These are phyloP conservation scores for Mycena rosella DNA, from an alignment of 768 basidiomycete species.

Conservation along the genomic window DNA sequence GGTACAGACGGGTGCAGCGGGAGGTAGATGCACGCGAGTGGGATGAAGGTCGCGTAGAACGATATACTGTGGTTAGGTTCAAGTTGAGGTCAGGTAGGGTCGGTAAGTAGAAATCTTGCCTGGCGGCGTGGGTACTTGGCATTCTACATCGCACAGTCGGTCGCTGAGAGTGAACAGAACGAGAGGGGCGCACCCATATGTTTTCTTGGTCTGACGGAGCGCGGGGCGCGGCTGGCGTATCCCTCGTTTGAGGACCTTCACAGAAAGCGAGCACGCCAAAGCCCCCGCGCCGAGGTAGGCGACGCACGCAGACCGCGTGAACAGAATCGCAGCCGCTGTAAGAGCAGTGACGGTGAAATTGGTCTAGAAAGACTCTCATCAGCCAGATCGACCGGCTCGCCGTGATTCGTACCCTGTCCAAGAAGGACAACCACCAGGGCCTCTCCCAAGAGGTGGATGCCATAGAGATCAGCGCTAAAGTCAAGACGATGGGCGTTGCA, in stretches of 20 bases:
- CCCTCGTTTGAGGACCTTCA: slow-evolving; percentile 70
- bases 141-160: slow-evolving; percentile 61
- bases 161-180: not conserved
- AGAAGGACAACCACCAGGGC: slow-evolving; percentile 49
- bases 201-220: slow-evolving; percentile 58
- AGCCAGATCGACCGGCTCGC: not conserved
- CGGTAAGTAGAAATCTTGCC: too few relatives aligned
- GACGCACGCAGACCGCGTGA: slow-evolving; percentile 73
- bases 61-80: too few relatives aligned
- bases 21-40: slow-evolving; percentile 68
- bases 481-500: too few relatives aligned
- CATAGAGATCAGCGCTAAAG: slow-evolving; percentile 1
- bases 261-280: slow-evolving; percentile 65
- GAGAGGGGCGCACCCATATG: slow-evolving; percentile 71
- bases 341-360: slow-evolving; percentile 67
- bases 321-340: slow-evolving; percentile 64
- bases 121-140: slow-evolving; percentile 90
- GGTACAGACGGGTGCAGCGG: slow-evolving; percentile 71
- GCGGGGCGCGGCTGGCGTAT: slow-evolving; percentile 76
- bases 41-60: slow-evolving; percentile 71
- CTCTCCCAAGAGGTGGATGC: slow-evolving; percentile 27
- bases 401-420: slow-evolving; percentile 53
- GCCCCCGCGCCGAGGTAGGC: slow-evolving; percentile 72
- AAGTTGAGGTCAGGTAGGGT: too few relatives aligned
- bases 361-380: slow-evolving; percentile 55